A percentile compares a stretch with the other conserved stretches of the same genome.
These are phyloP conservation scores for Bremia lactucae DNA, from an alignment of 352 stramenopile species.

Conservation along the genomic window DNA sequence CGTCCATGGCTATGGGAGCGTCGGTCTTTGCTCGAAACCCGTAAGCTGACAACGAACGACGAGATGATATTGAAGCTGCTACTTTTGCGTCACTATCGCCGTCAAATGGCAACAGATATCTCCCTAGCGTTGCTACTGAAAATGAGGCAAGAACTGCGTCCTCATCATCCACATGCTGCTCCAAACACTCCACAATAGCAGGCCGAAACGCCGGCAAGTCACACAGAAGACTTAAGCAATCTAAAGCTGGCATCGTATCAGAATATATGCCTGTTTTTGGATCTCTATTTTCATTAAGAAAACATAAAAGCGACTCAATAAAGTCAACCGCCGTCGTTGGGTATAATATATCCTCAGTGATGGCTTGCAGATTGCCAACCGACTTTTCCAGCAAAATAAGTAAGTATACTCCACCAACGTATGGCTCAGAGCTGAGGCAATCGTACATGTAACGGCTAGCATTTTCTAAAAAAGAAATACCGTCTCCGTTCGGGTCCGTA, in stretches of 20 bases:
- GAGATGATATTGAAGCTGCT: conserved; percentile 64
- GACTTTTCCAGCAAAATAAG: conserved; percentile 57
- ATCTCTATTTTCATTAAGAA: conserved; percentile 71
- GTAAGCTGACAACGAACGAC: conserved; percentile 61
- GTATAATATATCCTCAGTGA: conserved; percentile 48
- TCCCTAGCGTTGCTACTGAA: conserved; percentile 59
- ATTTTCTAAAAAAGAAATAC: conserved; percentile 57
- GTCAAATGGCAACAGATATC: conserved; percentile 70
- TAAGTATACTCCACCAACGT: conserved; percentile 63
- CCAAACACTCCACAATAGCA: conserved; percentile 51
- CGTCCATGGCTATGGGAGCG: conserved; percentile 30
- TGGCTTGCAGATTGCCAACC: conserved; percentile 28
- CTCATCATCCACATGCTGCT: conserved; percentile 47
- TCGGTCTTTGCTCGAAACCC: conserved; percentile 47
- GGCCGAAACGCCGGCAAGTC: conserved; percentile 47
- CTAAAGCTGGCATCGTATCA: conserved; percentile 59
- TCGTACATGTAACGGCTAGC: conserved; percentile 74
- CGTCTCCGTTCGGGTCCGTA: conserved; percentile 35
- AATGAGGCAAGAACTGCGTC: conserved; percentile 59
- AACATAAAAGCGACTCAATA: conserved; percentile 54
- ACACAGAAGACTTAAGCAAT: conserved; percentile 59
- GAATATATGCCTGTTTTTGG: conserved; percentile 64
- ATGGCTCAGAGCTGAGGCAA: conserved; percentile 55
- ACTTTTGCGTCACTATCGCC: conserved; percentile 34
- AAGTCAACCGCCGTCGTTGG: conserved; percentile 45